These are phyloP conservation scores for Cyclocybe cylindracea DNA, from an alignment of 768 basidiomycete genomes.

Conservation along the genomic window DNA sequence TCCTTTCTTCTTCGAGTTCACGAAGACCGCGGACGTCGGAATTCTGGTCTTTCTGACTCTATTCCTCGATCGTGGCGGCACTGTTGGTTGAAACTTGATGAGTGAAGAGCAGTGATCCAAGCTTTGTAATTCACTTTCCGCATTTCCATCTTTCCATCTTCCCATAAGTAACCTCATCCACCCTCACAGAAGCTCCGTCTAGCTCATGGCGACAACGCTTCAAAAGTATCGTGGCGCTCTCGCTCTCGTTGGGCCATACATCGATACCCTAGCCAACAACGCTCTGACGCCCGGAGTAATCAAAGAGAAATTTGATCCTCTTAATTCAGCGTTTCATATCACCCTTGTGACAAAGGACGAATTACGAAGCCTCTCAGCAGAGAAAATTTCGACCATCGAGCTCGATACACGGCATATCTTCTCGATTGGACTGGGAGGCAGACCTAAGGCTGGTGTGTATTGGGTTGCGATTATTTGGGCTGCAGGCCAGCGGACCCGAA, in stretches of 20 bases:
- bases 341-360: conserved; percentile 43
- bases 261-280: conserved; percentile 4
- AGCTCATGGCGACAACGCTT: neutral
- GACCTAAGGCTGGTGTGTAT: conserved; percentile 27
- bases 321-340: conserved; percentile 33
- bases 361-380: conserved; percentile 24
- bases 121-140: too few species aligned
- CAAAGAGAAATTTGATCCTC: neutral
- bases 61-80: too few species aligned
- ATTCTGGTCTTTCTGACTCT: too few species aligned
- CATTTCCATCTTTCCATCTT: too few species aligned
- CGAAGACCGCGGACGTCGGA: too few species aligned
- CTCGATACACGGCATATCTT: conserved; percentile 32
- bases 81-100: too few species aligned
- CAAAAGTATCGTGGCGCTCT: conserved; percentile 11
- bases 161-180: too few species aligned
- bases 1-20: too few species aligned
- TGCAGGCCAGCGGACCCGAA: conserved; percentile 50
- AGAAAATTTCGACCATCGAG: conserved; percentile 22
- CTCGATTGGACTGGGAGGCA: conserved; percentile 42
- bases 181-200: too few species aligned
- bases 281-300: neutral
- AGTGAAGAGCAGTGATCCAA: too few species aligned
- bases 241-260: conserved; percentile 10
- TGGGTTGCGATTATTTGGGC: conserved; percentile 60